Percentiles rank a stretch among this genome's conserved stretches.
Conservation (phyloP, 139 green algal species). For the Nannochloris sp. region DNA sequence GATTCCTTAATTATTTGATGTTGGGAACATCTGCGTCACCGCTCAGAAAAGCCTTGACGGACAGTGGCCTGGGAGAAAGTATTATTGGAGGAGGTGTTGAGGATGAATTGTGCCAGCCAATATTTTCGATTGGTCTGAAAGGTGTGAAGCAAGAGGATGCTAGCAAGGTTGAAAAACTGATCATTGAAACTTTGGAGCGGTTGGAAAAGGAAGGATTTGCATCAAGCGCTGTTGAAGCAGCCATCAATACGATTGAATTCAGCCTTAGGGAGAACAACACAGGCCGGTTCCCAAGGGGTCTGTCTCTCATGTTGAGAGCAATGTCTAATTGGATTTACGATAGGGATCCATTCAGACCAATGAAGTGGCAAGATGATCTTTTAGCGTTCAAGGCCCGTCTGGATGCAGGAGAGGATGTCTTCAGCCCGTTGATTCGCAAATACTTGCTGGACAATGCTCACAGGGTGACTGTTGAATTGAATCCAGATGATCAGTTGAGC, state of each 20-base stretch:
- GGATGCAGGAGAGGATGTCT: slow-evolving; percentile 74
- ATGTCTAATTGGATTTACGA: slow-evolving; percentile 95
- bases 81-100: slow-evolving; percentile 88
- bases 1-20: slow-evolving; percentile 95
- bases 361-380: slow-evolving; percentile 85
- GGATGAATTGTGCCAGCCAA: slow-evolving; percentile 84
- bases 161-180: slow-evolving; percentile 68
- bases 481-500: slow-evolving; percentile 55
- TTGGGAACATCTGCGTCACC: slow-evolving; percentile 82
- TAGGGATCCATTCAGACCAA: slow-evolving; percentile 77
- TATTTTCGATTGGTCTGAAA: slow-evolving; percentile 71
- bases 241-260: slow-evolving; percentile 98
- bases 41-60: slow-evolving; percentile 87
- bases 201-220: slow-evolving; percentile 66
- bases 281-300: slow-evolving; percentile 85
- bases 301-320: slow-evolving; percentile 91
- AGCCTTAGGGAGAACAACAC: slow-evolving; percentile 98
- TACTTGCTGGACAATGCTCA: slow-evolving; percentile 89
- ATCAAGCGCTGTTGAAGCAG: slow-evolving; percentile 72
- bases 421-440: slow-evolving; percentile 78
- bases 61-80: slow-evolving; percentile 80
- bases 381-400: slow-evolving; percentile 81
- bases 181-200: slow-evolving; percentile 61
- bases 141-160: slow-evolving; percentile 26
- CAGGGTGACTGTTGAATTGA: slow-evolving; percentile 74